These are phyloP conservation scores for Edaphochlamys debaryana DNA, from an alignment of 139 green algal genomes.

Conservation along the genomic window DNA sequence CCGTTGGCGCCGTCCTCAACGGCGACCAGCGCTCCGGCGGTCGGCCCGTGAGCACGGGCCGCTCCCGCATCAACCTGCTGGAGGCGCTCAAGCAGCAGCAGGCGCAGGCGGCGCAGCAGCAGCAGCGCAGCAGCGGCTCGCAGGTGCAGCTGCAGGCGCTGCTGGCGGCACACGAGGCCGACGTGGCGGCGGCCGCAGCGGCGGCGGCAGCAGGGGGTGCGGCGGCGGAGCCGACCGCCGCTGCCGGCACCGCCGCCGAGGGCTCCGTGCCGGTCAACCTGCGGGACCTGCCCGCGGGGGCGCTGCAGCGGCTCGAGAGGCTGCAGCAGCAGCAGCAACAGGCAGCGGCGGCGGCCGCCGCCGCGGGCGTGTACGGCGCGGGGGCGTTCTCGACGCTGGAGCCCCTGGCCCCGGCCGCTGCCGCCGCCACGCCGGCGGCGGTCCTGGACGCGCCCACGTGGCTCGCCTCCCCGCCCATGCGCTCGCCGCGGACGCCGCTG, in stretches of 20 bases:
- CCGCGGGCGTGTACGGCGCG: not conserved
- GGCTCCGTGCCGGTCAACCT: not conserved
- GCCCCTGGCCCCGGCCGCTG: too few species aligned
- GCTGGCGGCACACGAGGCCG: not conserved
- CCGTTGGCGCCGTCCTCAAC: not conserved
- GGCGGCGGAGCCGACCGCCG: too few species aligned
- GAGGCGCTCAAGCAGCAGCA: slow-evolving; percentile 3
- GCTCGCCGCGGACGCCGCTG: too few species aligned
- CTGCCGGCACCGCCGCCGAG: too few species aligned
- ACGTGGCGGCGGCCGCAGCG: not conserved
- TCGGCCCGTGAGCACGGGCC: not conserved
- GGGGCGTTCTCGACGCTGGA: too few species aligned
- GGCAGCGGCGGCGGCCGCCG: not conserved
- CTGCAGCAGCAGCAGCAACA: not conserved
- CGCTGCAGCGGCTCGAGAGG: not conserved
- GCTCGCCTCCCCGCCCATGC: too few species aligned
- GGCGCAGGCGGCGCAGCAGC: not conserved
- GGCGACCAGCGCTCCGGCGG: not conserved
- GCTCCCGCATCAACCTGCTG: slow-evolving; percentile 18
- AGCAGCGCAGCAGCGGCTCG: not conserved
- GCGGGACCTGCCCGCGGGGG: slow-evolving; percentile 2
- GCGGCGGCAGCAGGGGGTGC: too few species aligned
- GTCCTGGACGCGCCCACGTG: too few species aligned
- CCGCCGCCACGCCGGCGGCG: too few species aligned
- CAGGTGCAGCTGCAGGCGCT: not conserved